Base-by-base conservation (phyloP, 2,329 filamentous ascomycete species). In the Scedosporium boydii region DNA sequence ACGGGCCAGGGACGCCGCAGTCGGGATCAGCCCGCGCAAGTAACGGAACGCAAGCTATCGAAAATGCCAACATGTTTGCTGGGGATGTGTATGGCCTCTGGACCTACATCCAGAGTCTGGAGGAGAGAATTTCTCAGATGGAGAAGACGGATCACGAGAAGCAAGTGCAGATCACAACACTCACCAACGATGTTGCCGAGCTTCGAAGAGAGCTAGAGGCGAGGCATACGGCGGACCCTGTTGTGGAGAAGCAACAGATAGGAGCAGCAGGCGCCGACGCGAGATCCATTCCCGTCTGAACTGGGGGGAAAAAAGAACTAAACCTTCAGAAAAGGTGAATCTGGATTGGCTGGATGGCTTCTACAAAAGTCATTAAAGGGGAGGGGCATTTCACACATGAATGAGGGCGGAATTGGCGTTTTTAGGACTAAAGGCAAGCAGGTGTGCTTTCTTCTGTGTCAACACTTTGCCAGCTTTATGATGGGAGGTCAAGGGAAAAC, bases 51-150 rank as follows among this genome's bases (percentile, higher is more conserved):
- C 73, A 88, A 69, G 79, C 82, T 21, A 77, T 76, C 53, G 82
- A 80, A 59, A 87, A 84, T 69, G 84, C 84, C 66, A 84, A 90
- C 67, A 79, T 91, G 64, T 87, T 91, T 71, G 78, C 84, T 60
- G 76, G 81, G 18, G 77, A 78, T 18, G 83, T 86, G 59, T 79
- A 85, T 65, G 86, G 85, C 51, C 77, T 93, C 7, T 91, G 87
- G 87, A 76, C 80, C 3, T 91, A 91, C 68, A 83, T 93, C 41
- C 86, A 90, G 63, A 81, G 80, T 18, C 77, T 93, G 59, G 89
- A 93, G 69, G 82, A 85, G 12, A 77, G 77, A 66, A 71, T 83
- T n/a, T 78, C 78, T 62, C 71, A 75, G 12, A 73, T 82, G 69
- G 78, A 80, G 65, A 70, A 72, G 23, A 66, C 69, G 58, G 77